Evolutionary conservation across 345 rosid species (phyloP), one percentile per base, ranked within the genome.

Genomic region (Eucalyptus caleyi): DNA sequence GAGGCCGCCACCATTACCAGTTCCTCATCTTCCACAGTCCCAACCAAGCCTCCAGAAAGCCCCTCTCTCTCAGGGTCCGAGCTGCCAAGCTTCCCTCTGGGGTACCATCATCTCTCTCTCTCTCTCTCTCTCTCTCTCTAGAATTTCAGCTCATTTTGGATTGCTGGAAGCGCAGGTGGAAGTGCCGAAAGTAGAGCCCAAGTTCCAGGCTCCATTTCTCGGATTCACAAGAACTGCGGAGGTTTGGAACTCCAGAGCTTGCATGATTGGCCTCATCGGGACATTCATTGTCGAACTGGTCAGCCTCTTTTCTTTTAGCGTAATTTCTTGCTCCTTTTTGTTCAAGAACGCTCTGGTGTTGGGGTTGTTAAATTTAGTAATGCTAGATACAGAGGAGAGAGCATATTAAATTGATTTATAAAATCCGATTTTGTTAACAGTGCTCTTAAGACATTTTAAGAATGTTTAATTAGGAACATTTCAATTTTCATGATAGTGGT

Each of bases 201-300:
- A 95, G 42, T 94, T 95, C 88, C 89, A 91, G 90, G 90, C 94
- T 59, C 97, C 97, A 4, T 94, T 96, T 93, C 92, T 94, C 27
- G 99, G 98, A 50, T 97, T 96, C 88, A 97, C 97, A 14, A 94
- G 86, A 90, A 94, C 97, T 21, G 99, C 98, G 42, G 98, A 97
- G 91, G 91, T 91, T 92, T 96, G 97, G 98, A 97, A 97, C 90
- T 96, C 99, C n/a, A 95, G 98, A 92, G 98, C 98, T 89, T 96
- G 99, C 89, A 97, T 97, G 98, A 95, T 95, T 91, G 99, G 98
- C 77, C 93, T 97, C 88, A 91, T 95, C 19, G 97, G 97, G 27
- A 87, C 88, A 62, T 96, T 95, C 95, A 92, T 97, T 67, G 94
- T 94, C 26, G 99, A 97, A 91, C 91, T 96, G 93, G 99, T 97